These are phyloP conservation scores for Naematelia aurantialba DNA, from an alignment of 768 basidiomycete species.

Conservation along the genomic window DNA sequence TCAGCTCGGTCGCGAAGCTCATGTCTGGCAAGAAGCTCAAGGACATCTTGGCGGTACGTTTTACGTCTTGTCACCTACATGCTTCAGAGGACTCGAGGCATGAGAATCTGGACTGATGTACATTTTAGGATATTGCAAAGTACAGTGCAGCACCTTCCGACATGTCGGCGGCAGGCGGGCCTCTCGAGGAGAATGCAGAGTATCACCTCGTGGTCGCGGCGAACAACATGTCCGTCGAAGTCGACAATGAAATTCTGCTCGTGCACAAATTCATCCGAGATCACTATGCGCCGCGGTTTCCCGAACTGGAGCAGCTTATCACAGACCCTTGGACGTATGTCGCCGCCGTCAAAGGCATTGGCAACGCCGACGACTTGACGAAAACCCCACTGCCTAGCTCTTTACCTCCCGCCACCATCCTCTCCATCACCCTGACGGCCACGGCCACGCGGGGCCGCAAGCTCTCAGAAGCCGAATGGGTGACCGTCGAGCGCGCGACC, in stretches of 20 bases:
- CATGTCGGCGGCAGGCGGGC: slow-evolving; percentile 70
- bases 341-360: slow-evolving; percentile 79
- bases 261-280: slow-evolving; percentile 99
- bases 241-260: slow-evolving; percentile 94
- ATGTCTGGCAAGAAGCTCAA: slow-evolving; percentile 80
- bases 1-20: slow-evolving; percentile 80
- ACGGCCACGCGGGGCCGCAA: slow-evolving; percentile 79
- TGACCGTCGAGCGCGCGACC: slow-evolving; percentile 75
- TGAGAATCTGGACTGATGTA: slow-evolving; percentile 4
- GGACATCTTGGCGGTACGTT: slow-evolving; percentile 72
- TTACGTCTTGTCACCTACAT: not conserved
- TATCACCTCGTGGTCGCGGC: slow-evolving; percentile 95
- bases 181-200: slow-evolving; percentile 75
- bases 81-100: not conserved
- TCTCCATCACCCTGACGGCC: slow-evolving; percentile 93
- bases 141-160: slow-evolving; percentile 75
- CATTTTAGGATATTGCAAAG: slow-evolving; percentile 75
- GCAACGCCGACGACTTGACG: slow-evolving; percentile 81
- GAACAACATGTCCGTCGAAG: slow-evolving; percentile 95
- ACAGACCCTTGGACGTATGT: slow-evolving; percentile 89
- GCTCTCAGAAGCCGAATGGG: slow-evolving; percentile 69
- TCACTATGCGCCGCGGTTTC: slow-evolving; percentile 91
- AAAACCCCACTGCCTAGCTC: slow-evolving; percentile 76
- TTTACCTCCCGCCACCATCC: slow-evolving; percentile 82
- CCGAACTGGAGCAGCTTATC: slow-evolving; percentile 93